These are phyloP conservation scores for Neurospora sp. DNA, from an alignment of 495 filamentous ascomycete genomes.

Conservation along the genomic window DNA sequence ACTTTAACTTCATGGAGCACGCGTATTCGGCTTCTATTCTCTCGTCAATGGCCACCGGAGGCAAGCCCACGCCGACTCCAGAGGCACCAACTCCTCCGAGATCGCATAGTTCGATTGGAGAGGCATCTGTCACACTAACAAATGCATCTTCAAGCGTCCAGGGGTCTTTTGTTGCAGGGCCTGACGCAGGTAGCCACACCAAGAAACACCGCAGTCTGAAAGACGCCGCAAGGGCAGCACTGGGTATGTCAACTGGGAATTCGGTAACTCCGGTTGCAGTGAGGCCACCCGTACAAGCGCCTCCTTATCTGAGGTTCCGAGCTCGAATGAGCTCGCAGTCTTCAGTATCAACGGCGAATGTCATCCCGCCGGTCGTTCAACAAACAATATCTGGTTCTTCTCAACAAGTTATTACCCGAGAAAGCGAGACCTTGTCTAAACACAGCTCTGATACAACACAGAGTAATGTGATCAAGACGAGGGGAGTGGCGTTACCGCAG, in stretches of 20 bases:
- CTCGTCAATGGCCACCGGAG: not conserved
- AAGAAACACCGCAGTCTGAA: constrained; percentile 18
- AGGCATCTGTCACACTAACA: not conserved
- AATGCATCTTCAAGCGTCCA: constrained; percentile 4
- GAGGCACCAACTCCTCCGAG: constrained; percentile 7
- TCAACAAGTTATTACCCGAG: not conserved
- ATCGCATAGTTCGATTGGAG: constrained; percentile 7
- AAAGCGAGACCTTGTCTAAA: not conserved
- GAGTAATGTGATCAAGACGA: constrained; percentile 1
- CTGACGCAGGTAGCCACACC: constrained; percentile 5
- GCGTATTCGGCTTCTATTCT: constrained; percentile 3
- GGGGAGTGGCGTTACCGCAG: constrained; percentile 1
- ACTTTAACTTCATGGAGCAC: constrained; percentile 15
- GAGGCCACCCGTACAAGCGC: not conserved
- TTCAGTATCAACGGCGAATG: not conserved
- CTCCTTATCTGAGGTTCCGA: constrained; percentile 11
- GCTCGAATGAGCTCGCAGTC: constrained; percentile 8
- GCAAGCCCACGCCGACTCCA: not conserved
- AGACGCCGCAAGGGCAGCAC: constrained; percentile 17
- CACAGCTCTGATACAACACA: constrained; percentile 1
- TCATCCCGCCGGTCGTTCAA: not conserved
- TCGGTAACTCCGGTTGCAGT: not conserved
- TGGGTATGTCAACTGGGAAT: constrained; percentile 10
- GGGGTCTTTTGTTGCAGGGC: constrained; percentile 9
- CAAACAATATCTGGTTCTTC: not conserved